These are phyloP conservation scores for Neurospora sp. DNA, from an alignment of 2,329 filamentous ascomycete species.

Conservation along the genomic window DNA sequence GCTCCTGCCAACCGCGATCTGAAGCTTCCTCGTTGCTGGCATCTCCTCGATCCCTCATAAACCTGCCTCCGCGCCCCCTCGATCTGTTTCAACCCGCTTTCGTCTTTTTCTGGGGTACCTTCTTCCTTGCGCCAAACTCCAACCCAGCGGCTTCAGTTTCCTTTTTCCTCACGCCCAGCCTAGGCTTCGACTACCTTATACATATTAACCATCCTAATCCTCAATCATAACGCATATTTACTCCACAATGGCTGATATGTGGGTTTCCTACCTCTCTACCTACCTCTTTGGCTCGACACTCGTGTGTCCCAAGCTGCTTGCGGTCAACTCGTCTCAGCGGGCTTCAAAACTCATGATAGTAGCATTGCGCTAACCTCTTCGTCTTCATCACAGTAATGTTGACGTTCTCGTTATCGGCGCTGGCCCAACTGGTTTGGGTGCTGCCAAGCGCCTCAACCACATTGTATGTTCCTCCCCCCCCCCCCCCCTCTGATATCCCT, in stretches of 20 bases:
- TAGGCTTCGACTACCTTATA: conserved; percentile 1
- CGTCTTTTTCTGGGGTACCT: neutral
- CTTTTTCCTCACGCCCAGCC: neutral
- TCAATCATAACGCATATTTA: neutral
- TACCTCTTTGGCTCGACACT: neutral
- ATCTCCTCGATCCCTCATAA: neutral
- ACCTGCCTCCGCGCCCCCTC: neutral
- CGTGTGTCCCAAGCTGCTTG: neutral
- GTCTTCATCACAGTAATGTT: conserved; percentile 56
- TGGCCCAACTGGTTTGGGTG: conserved; percentile 93
- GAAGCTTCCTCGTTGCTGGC: neutral
- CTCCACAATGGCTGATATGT: conserved; percentile 22
- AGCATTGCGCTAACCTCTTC: conserved; percentile 8
- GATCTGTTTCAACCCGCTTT: neutral
- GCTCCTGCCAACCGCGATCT: neutral
- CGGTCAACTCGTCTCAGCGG: neutral
- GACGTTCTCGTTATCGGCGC: conserved; percentile 97
- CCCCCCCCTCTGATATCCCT: conserved; percentile 5
- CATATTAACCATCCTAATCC: neutral
- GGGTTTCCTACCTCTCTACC: conserved; percentile 6
- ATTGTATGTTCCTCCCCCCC: conserved; percentile 53
- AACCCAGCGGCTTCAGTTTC: neutral
- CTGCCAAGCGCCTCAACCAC: conserved; percentile 95
- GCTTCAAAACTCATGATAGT: neutral
- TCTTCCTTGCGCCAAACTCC: neutral